Evolutionary conservation across 495 filamentous ascomycete species (phyloP), one percentile per base, ranked within the genome.

Genomic region (Aspergillus funiculosus): DNA sequence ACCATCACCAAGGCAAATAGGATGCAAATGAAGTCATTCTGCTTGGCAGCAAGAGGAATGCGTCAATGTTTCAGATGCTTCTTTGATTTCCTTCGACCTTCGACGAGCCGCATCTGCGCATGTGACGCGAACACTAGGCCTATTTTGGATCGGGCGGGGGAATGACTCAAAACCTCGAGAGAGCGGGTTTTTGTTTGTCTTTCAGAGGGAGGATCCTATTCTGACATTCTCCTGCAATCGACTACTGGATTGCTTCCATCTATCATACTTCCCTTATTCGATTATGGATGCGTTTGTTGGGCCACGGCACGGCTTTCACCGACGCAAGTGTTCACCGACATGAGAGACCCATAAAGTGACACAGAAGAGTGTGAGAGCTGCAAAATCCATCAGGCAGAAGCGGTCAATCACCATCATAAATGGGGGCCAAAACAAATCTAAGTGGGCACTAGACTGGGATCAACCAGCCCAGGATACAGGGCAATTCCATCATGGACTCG

Each of bases 391-490:
- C 27, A 48, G 37, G 46, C 46, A 41, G 46, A 40, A 48, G 46
- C 46, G 46, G 42, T 39, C 46, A 46, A 38, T 19, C 39, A 22
- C 29, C 29, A 9, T 34, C 27, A 19, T 32, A 34, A n/a, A 41
- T 53, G 53, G 51, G 49, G 53, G 48, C 53, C 34, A 43, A 60
- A 20, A 32, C 7, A 25, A 29, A 15, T 34, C 44, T 38, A 39
- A 37, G 34, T 14, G n/a, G n/a, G n/a, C 11, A 32, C 36, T 32
- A 34, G 39, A 18, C n/a, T 7, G 26, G 39, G 19, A 25, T 11
- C 40, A 24, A 3, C n/a, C 18, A 15, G 29, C 13, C 21, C 13
- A 17, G 32, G 8, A n/a, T 3, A 21, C 18, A 32, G 43, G 43
- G 32, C 43, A 37, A 1, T 9, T 5, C 14, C 19, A 29, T 27